phyloP scores from a whole-genome alignment of 2,329 filamentous ascomycete species.

The Verticillium longisporum region DNA sequence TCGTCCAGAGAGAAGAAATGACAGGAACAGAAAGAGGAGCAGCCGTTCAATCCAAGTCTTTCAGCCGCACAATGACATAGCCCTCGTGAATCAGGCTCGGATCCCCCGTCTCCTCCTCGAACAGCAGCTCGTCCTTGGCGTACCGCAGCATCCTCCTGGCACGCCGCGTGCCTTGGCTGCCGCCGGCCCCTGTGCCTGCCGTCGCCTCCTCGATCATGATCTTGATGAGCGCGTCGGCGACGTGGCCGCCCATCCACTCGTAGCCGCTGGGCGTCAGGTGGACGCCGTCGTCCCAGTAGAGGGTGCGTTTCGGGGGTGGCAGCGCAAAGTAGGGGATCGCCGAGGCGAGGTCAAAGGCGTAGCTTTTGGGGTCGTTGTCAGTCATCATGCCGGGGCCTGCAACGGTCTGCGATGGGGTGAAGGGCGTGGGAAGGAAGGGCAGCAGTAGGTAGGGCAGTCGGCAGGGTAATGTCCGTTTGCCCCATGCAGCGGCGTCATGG shows the following conservation, averaged over 20 bases:
- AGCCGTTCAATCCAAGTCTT: conserved; percentile 38
- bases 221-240: conserved; percentile 45
- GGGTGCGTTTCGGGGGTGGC: conserved; percentile 32
- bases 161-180: conserved; percentile 9
- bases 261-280: conserved; percentile 55
- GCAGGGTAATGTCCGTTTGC: no score
- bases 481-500: no score
- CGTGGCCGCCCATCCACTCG: conserved; percentile 51
- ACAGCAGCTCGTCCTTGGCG: conserved; percentile 29
- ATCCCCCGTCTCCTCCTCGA: conserved; percentile 44
- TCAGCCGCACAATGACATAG: conserved; percentile 46
- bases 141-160: conserved; percentile 18
- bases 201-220: conserved; percentile 25
- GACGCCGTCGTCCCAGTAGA: conserved; percentile 55
- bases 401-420: neutral
- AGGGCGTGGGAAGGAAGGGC: neutral
- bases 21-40: conserved; percentile 1
- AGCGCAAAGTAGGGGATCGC: conserved; percentile 49
- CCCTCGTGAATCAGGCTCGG: conserved; percentile 40
- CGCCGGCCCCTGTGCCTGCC: neutral
- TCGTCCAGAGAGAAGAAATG: neutral
- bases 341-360: conserved; percentile 48
- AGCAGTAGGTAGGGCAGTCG: no score
- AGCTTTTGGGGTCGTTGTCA: conserved; percentile 17
- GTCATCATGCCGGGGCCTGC: neutral